Conservation (phyloP, 495 filamentous ascomycete species). For the Podospora pseudocomata region DNA sequence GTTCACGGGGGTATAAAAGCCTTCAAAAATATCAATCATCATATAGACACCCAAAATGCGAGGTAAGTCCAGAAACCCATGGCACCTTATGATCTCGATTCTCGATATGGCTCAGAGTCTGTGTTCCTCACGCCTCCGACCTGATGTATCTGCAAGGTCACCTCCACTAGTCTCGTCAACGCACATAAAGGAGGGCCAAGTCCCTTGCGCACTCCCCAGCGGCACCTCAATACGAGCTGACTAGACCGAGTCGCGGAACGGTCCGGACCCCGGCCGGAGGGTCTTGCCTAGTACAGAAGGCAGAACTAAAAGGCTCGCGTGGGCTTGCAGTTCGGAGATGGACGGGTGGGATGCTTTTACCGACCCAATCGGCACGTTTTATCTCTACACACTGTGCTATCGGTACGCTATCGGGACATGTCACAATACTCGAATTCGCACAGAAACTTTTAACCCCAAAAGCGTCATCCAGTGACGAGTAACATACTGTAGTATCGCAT, state of each 20-base stretch:
- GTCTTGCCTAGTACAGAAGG: neutral
- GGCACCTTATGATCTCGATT: neutral
- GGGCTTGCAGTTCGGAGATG: too few relatives aligned
- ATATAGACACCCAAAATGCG: neutral
- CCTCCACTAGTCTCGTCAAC: too few relatives aligned
- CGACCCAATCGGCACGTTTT: neutral
- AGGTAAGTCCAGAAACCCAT: neutral
- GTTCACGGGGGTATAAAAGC: neutral
- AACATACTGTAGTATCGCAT: neutral
- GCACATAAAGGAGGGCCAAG: too few relatives aligned
- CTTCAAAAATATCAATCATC: neutral
- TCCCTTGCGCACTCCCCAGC: too few relatives aligned
- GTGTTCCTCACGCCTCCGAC: neutral
- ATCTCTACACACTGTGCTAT: neutral
- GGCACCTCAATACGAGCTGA: too few relatives aligned
- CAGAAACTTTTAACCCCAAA: neutral
- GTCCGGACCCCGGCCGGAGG: neutral
- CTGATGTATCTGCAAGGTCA: too few relatives aligned
- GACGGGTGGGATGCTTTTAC: neutral
- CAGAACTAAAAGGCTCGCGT: neutral
- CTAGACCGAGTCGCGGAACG: neutral
- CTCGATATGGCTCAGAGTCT: neutral
- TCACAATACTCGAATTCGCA: neutral
- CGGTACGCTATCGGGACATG: neutral
- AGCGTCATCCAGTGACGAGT: neutral